Evolutionary conservation across 805 yeast species (phyloP).

Genomic region (Yamadazyma takamatsuzukensis): DNA sequence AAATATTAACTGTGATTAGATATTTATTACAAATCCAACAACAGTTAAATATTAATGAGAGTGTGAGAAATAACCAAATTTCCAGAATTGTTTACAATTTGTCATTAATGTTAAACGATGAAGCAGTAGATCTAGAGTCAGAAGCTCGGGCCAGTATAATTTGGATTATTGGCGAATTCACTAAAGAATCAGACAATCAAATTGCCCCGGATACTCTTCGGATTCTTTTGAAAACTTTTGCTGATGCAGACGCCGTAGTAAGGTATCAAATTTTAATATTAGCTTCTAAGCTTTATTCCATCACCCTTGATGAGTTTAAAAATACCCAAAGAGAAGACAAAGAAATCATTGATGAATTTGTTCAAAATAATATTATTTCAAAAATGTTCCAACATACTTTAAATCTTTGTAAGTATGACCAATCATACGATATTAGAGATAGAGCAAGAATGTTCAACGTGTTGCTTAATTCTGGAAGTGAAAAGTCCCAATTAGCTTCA

Average conservation of each 20-base stretch:
- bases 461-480: constrained; percentile 44
- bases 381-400: constrained; percentile 60
- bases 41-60: constrained; percentile 10
- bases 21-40: constrained; percentile 61
- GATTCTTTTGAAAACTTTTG: constrained; percentile 48
- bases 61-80: constrained; percentile 32
- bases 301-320: constrained; percentile 44
- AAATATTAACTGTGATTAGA: constrained; percentile 69
- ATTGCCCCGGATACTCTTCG: constrained; percentile 78
- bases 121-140: constrained; percentile 18
- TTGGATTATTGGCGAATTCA: constrained; percentile 89
- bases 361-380: constrained; percentile 19
- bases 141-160: constrained; percentile 77
- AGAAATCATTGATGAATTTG: constrained; percentile 22
- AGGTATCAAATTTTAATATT: constrained; percentile 68
- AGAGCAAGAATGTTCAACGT: constrained; percentile 72
- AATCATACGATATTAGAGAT: constrained; percentile 74
- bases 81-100: constrained; percentile 54
- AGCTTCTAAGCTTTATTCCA: constrained; percentile 68
- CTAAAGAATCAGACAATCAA: constrained; percentile 28
- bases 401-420: constrained; percentile 69
- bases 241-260: constrained; percentile 53
- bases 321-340: constrained; percentile 13
- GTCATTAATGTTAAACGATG: constrained; percentile 24
- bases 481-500: constrained; percentile 57